Percentiles rank a stretch among this genome's conserved stretches.
Evolutionary conservation across 192 early-diverging fungal genomes (phyloP).

Genomic region (Coemansia sp.): DNA sequence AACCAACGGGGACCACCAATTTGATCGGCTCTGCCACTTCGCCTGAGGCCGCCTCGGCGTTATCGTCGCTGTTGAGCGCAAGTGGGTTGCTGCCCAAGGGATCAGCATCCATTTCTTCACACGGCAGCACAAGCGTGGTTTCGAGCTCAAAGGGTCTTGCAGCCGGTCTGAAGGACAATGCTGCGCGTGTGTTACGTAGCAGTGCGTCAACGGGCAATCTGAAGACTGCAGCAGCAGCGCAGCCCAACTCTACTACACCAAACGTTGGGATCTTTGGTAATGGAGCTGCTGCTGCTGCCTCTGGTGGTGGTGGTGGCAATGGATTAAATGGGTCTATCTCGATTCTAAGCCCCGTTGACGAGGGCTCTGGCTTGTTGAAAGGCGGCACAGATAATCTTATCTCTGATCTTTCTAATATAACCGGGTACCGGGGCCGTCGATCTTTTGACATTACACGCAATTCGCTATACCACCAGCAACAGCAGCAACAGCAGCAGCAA

Average conservation of each 20-base stretch:
- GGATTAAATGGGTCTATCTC: conserved; percentile 4
- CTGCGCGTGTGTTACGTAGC: conserved; percentile 43
- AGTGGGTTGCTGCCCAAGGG: conserved; percentile 4
- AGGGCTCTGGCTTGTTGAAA: conserved; percentile 6
- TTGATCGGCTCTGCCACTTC: not conserved
- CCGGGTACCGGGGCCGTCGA: conserved; percentile 25
- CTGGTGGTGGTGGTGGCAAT: conserved; percentile 4
- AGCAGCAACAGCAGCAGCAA: conserved; percentile 20
- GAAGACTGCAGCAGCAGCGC: conserved; percentile 18
- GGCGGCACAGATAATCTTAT: not conserved
- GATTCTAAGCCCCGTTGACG: conserved; percentile 22
- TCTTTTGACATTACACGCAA: conserved; percentile 43
- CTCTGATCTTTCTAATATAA: conserved; percentile 5
- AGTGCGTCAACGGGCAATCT: conserved; percentile 54
- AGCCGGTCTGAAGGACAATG: conserved; percentile 52
- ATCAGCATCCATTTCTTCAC: not conserved
- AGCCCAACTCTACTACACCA: not conserved
- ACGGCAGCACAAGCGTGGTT: conserved; percentile 23
- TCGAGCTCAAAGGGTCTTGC: conserved; percentile 41
- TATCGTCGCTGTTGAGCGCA: not conserved
- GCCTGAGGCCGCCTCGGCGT: conserved; percentile 5
- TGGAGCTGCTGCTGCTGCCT: conserved; percentile 1
- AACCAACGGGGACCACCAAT: not conserved
- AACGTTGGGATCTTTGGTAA: not conserved
- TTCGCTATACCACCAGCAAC: conserved; percentile 2